Evolutionary conservation across 176 grass and related monocot species (phyloP).

Genomic region (Musa itinerans): DNA sequence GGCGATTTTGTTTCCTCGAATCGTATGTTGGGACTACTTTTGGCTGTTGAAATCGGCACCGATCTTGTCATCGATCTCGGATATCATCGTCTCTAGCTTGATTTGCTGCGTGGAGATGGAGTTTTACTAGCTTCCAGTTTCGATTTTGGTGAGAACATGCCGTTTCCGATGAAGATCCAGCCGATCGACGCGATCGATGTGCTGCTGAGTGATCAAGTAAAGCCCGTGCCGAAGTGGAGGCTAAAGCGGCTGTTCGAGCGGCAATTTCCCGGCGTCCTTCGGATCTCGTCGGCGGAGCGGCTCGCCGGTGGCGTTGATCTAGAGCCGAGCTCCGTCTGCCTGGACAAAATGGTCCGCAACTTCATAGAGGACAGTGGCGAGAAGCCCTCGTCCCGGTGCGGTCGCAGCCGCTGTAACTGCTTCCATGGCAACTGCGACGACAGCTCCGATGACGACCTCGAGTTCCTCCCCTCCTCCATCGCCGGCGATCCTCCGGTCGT

Average conservation of each 20-base stretch:
- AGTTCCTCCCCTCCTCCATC: background rate
- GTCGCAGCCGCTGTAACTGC: conserved; percentile 12
- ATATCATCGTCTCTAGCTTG: too few relatives aligned
- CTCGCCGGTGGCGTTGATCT: background rate
- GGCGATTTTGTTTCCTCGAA: too few relatives aligned
- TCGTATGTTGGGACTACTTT: too few relatives aligned
- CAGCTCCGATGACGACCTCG: background rate
- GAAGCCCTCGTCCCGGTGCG: background rate
- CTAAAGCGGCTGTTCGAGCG: conserved; percentile 7
- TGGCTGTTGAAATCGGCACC: too few relatives aligned
- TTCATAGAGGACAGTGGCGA: conserved; percentile 3
- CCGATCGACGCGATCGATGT: background rate
- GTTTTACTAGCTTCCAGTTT: too few relatives aligned
- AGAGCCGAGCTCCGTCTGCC: conserved; percentile 11
- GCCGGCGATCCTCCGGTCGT: background rate
- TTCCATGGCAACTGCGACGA: conserved; percentile 12
- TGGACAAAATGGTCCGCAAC: conserved; percentile 9
- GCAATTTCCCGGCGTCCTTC: conserved; percentile 1
- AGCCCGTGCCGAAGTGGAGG: background rate
- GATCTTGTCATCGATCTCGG: too few relatives aligned
- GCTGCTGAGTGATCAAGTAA: background rate
- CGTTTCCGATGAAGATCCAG: background rate
- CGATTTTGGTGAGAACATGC: too few relatives aligned
- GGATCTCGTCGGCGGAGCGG: background rate
- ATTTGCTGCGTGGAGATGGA: too few relatives aligned